Percentiles rank a stretch among this genome's conserved stretches.
Evolutionary conservation across 2,329 filamentous ascomycete genomes (phyloP).

Genomic region (Diplodia corticola): DNA sequence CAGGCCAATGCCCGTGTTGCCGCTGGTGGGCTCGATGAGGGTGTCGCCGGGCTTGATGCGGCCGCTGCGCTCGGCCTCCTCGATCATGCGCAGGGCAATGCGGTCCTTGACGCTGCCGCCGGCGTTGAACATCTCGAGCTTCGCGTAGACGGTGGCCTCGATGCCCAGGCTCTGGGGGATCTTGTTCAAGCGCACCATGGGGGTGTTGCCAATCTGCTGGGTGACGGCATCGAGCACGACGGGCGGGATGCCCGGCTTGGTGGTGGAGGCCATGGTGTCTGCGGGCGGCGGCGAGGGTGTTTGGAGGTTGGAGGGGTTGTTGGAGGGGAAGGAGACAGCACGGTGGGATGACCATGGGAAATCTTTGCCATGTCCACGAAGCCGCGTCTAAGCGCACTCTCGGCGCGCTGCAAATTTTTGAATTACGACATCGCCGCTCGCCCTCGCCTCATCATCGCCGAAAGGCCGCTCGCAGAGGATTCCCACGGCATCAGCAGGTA

Average conservation of each 20-base stretch:
- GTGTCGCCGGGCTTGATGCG: conserved; percentile 97
- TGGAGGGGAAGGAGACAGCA: neutral
- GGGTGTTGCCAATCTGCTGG: conserved; percentile 92
- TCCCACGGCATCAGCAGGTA: neutral
- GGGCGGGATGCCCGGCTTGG: conserved; percentile 54
- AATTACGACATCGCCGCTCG: neutral
- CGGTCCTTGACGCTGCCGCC: conserved; percentile 93
- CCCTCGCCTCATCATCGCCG: neutral
- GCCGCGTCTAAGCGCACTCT: neutral
- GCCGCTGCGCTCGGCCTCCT: conserved; percentile 86
- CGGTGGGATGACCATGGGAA: neutral
- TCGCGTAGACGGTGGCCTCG: conserved; percentile 84
- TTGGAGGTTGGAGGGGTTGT: neutral
- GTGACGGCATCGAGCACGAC: conserved; percentile 67
- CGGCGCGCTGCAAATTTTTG: neutral
- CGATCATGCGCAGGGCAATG: conserved; percentile 95
- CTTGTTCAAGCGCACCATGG: conserved; percentile 91
- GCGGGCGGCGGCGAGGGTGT: neutral
- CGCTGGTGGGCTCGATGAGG: conserved; percentile 95
- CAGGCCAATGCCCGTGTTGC: conserved; percentile 96
- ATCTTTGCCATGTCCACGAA: neutral
- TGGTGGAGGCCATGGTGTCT: conserved; percentile 48
- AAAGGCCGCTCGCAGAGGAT: neutral
- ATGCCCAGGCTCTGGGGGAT: conserved; percentile 89
- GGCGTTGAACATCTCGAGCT: conserved; percentile 91